Evolutionary conservation across 192 early-diverging fungal genomes (phyloP), one percentile per base, ranked within the genome.

Genomic region (Coemansia sp.): DNA sequence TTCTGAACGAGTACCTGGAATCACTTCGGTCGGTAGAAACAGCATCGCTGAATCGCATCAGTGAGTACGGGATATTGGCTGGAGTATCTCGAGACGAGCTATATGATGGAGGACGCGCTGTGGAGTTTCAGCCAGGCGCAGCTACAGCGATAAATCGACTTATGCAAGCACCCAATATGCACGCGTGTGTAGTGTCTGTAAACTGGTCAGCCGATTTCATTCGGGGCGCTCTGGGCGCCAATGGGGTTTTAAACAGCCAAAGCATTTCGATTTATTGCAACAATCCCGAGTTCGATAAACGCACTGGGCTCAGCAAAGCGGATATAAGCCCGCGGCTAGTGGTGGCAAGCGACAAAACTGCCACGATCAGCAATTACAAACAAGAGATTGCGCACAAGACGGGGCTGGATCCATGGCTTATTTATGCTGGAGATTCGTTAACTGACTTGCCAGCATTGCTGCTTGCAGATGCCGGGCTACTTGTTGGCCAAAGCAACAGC

Each of bases 191-290:
- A 0, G 42, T 75, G 2, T 80, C 78, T n/a, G 57, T 53, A 32
- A 80, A 80, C 28, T 80, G 78, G 78, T 75, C 78, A 0, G 28
- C 56, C 17, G 71, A 73, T 40, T 69, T 75, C 47, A 70, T 80
- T 16, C 54, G 53, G 0, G 78, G 78, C 17, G 64, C 71, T 0
- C 23, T 80, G 37, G 48, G 55, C 6, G 63, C 63, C 2, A 59
- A 56, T 26, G 67, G 71, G 8, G 64, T 70, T 6, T 31, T 45
- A 26, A 12, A 17, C 38, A 26, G 36, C 23, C 4, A 37, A 0
- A 14, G 18, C 26, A 26, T 54, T 12, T 26, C 16, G 6, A 42
- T 76, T 4, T 28, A 58, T 36, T 64, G 70, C 44, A 74, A 74
- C 42, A 43, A 70, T 18, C 48, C 47, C 4, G 60, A 44, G 20